phyloP scores from a whole-genome alignment of 148 eudicot genomes.

The Heliosperma pusillum region DNA sequence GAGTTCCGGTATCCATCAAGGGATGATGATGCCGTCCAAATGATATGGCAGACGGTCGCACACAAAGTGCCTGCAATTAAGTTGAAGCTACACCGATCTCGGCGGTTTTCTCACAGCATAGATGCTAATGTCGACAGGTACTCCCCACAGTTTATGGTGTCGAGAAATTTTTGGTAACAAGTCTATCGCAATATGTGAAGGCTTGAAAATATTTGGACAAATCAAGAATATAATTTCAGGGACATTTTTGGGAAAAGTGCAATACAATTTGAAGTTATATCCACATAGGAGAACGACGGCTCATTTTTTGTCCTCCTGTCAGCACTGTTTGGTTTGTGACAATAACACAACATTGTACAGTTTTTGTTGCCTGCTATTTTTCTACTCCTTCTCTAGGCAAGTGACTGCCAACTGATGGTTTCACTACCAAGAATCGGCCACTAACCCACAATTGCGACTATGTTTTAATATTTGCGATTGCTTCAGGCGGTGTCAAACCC shows the following conservation, averaged over 20 bases:
- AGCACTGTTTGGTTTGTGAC: too few species aligned
- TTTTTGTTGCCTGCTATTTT: neutral
- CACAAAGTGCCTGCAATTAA: slow-evolving; percentile 58
- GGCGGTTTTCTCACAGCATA: slow-evolving; percentile 37
- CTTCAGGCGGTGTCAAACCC: too few species aligned
- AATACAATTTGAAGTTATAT: too few species aligned
- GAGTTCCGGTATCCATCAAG: slow-evolving; percentile 72
- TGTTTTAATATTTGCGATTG: neutral
- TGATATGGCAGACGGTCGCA: slow-evolving; percentile 76
- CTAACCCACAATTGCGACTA: neutral
- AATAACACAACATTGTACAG: neutral
- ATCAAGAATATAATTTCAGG: neutral
- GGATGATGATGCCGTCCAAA: slow-evolving; percentile 74
- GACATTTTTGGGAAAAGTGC: neutral
- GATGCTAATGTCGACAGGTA: slow-evolving; percentile 15
- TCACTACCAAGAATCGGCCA: neutral
- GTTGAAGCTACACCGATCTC: slow-evolving; percentile 42
- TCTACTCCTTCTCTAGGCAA: neutral
- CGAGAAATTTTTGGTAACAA: slow-evolving; percentile 32
- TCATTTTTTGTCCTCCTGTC: neutral
- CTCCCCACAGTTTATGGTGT: slow-evolving; percentile 24
- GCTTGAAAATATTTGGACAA: neutral
- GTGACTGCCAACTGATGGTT: too few species aligned
- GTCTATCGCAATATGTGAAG: slow-evolving; percentile 2
- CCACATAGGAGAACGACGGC: neutral